phyloP scores from a whole-genome alignment of 805 yeast species.

The Metschnikowia koreensis region DNA sequence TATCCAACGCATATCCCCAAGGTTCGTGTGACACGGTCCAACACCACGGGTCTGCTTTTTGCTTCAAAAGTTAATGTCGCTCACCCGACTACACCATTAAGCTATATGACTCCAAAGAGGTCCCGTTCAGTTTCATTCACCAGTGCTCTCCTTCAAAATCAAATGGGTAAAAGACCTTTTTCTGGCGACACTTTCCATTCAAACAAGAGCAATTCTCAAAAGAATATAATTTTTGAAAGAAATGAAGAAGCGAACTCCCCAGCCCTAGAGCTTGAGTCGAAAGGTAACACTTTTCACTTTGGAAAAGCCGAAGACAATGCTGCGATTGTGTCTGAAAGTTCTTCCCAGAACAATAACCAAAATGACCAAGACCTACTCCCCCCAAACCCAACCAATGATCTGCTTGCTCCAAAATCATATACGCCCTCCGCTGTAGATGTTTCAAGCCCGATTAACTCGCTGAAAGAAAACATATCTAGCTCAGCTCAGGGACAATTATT shows the following conservation, averaged over 20 bases:
- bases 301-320: background rate
- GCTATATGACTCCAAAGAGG: background rate
- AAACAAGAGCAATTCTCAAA: background rate
- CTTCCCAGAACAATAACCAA: background rate
- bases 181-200: background rate
- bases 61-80: background rate
- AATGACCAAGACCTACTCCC: background rate
- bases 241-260: background rate
- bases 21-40: conserved; percentile 2
- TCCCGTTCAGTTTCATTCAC: background rate
- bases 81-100: background rate
- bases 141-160: background rate
- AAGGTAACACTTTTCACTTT: background rate
- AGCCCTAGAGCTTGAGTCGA: too few species aligned
- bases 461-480: too few species aligned
- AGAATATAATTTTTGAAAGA: background rate
- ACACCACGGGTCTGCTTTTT: background rate
- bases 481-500: background rate
- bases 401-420: background rate
- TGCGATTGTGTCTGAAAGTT: background rate
- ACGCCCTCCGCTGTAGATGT: background rate
- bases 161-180: background rate
- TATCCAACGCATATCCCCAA: background rate
- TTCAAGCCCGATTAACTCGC: background rate
- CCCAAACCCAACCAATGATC: background rate